A percentile compares a stretch with the other conserved stretches of the same genome.
These are phyloP conservation scores for Anisogramma anomala DNA, from an alignment of 2,329 filamentous ascomycete genomes.

Conservation along the genomic window DNA sequence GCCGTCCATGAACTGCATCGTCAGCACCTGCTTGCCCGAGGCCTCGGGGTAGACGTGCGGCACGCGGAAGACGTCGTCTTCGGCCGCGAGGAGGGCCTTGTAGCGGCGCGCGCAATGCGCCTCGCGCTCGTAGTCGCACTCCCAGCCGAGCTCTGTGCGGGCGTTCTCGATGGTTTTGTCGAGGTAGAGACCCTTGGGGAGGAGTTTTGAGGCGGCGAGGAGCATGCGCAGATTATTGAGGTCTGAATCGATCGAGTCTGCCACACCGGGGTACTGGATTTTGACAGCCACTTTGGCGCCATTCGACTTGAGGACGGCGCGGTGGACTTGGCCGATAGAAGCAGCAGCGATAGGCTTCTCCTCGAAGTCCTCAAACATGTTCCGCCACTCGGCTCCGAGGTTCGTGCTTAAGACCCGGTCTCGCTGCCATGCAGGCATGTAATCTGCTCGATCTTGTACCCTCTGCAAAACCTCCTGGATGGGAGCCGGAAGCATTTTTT, in stretches of 20 bases:
- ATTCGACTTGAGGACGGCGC: constrained; percentile 64
- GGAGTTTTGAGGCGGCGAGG: constrained; percentile 75
- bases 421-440: constrained; percentile 91
- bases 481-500: constrained; percentile 79
- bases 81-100: constrained; percentile 61
- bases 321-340: constrained; percentile 93
- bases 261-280: constrained; percentile 93
- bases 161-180: constrained; percentile 97
- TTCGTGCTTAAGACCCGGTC: constrained; percentile 71
- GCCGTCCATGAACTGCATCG: constrained; percentile 85
- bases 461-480: constrained; percentile 86
- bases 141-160: constrained; percentile 83
- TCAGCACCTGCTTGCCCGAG: constrained; percentile 75
- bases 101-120: constrained; percentile 71
- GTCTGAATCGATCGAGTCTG: constrained; percentile 91
- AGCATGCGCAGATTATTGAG: constrained; percentile 87
- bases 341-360: constrained; percentile 89
- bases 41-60: constrained; percentile 69
- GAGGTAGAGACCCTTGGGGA: constrained; percentile 85
- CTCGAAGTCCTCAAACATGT: constrained; percentile 73
- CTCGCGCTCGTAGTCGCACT: constrained; percentile 90
- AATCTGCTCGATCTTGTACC: constrained; percentile 92
- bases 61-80: constrained; percentile 64
- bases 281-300: constrained; percentile 80
- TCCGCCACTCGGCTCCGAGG: constrained; percentile 72